Evolutionary conservation across 1,139 yeast species (phyloP).

Genomic region (Kurtzmaniella quercitrusa): DNA sequence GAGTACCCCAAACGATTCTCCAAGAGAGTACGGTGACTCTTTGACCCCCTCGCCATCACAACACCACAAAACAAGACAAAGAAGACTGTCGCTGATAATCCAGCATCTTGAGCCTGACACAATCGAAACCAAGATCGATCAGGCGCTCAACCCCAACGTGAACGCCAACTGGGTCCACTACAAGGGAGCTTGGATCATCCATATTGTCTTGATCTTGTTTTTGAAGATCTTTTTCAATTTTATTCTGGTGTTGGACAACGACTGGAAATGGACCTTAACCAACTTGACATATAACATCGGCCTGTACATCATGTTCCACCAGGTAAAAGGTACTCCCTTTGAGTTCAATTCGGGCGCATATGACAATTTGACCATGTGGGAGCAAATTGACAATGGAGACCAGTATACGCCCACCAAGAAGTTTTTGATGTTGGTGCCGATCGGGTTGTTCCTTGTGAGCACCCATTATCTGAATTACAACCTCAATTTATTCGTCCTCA

Average conservation of each 20-base stretch:
- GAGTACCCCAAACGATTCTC: constrained; percentile 2
- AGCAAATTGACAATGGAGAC: constrained; percentile 94
- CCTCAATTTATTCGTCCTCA: constrained; percentile 69
- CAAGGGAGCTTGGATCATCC: constrained; percentile 95
- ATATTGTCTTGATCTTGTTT: constrained; percentile 72
- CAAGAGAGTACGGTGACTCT: constrained; percentile 6
- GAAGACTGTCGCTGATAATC: constrained; percentile 53
- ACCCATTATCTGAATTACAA: constrained; percentile 92
- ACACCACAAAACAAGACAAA: constrained; percentile 31
- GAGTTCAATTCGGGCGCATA: constrained; percentile 96
- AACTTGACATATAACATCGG: constrained; percentile 88
- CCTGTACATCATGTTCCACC: constrained; percentile 92
- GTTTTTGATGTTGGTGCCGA: constrained; percentile 86
- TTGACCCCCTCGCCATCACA: constrained; percentile 26
- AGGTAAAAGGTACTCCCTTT: constrained; percentile 94
- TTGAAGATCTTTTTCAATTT: constrained; percentile 75
- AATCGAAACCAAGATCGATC: constrained; percentile 89
- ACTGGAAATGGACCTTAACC: constrained; percentile 91
- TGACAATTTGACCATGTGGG: constrained; percentile 98
- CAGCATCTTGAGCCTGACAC: constrained; percentile 92
- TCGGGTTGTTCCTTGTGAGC: constrained; percentile 75
- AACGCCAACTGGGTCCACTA: constrained; percentile 96
- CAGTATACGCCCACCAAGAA: constrained; percentile 96
- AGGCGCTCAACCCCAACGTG: constrained; percentile 79
- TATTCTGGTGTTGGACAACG: constrained; percentile 64